Conservation (phyloP, 2,329 filamentous ascomycete species). For the Xylogone sp. region DNA sequence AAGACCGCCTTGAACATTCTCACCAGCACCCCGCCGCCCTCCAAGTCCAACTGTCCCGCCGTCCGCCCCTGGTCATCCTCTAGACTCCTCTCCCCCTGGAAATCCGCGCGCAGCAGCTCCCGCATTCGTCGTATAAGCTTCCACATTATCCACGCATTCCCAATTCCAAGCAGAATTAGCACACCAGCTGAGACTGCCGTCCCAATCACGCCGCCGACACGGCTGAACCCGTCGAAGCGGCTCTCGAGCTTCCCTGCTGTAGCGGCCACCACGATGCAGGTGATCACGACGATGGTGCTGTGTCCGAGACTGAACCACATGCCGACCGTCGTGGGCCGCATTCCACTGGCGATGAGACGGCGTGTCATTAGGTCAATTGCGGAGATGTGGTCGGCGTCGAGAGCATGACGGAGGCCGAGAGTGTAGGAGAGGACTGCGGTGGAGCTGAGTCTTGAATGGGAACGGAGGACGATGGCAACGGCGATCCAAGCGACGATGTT, state of each 20-base stretch:
- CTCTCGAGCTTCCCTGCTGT: constrained; percentile 80
- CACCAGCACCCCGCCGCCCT: constrained; percentile 74
- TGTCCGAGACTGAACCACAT: constrained; percentile 94
- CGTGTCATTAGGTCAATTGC: constrained; percentile 96
- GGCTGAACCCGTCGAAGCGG: constrained; percentile 75
- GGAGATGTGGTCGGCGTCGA: constrained; percentile 88
- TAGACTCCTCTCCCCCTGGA: constrained; percentile 18
- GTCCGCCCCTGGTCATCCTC: constrained; percentile 21
- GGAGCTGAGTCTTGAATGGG: constrained; percentile 61
- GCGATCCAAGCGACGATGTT: constrained; percentile 55
- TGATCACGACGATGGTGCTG: constrained; percentile 87
- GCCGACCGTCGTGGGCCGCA: constrained; percentile 84
- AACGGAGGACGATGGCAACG: constrained; percentile 48
- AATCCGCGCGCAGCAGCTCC: constrained; percentile 47
- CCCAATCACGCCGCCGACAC: constrained; percentile 83
- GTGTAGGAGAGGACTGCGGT: constrained; percentile 84
- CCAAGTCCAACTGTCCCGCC: constrained; percentile 54
- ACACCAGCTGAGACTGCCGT: constrained; percentile 83
- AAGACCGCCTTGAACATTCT: constrained; percentile 72
- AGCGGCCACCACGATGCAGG: constrained; percentile 86
- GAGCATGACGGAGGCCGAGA: constrained; percentile 86
- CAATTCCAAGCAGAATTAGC: constrained; percentile 74
- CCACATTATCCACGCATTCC: constrained; percentile 83
- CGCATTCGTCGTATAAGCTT: constrained; percentile 68
- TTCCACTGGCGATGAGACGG: constrained; percentile 78